Conservation (phyloP, 495 filamentous ascomycete genomes). For the Penicillium angulare region DNA sequence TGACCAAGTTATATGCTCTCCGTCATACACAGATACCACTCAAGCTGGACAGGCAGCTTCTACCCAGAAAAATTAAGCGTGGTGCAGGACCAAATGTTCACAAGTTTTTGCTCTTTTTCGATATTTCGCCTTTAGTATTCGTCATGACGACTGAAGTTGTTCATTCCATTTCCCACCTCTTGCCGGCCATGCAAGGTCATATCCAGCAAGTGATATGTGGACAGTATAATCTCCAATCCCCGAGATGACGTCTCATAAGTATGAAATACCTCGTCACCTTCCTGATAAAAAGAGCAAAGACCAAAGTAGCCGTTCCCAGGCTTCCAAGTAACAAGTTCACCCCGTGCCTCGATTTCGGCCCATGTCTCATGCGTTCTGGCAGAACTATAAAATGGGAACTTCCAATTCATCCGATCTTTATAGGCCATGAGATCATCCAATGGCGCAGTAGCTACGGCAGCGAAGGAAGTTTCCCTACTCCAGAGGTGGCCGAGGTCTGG, state of each 20-base stretch:
- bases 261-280: constrained; percentile 36
- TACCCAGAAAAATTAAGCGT: no score
- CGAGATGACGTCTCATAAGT: constrained; percentile 40
- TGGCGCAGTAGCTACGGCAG: constrained; percentile 36
- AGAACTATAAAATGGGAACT: constrained; percentile 43
- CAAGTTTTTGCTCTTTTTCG: no score
- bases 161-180: constrained; percentile 26
- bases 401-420: constrained; percentile 39
- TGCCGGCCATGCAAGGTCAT: constrained; percentile 26
- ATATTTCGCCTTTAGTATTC: no score
- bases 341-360: constrained; percentile 19
- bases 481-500: constrained; percentile 34
- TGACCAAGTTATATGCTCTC: no score
- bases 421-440: constrained; percentile 35
- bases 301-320: constrained; percentile 4
- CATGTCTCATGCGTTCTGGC: constrained; percentile 16
- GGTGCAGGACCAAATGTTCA: no score
- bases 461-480: constrained; percentile 33
- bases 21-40: no score
- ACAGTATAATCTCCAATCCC: constrained; percentile 31
- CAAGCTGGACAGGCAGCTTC: no score
- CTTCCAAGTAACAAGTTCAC: constrained; percentile 13
- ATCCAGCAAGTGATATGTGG: constrained; percentile 28
- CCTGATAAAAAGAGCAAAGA: constrained; percentile 36
- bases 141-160: constrained; percentile 14